Conservation (phyloP, 257 asterid species). For the Nicotiana obtusifolia region DNA sequence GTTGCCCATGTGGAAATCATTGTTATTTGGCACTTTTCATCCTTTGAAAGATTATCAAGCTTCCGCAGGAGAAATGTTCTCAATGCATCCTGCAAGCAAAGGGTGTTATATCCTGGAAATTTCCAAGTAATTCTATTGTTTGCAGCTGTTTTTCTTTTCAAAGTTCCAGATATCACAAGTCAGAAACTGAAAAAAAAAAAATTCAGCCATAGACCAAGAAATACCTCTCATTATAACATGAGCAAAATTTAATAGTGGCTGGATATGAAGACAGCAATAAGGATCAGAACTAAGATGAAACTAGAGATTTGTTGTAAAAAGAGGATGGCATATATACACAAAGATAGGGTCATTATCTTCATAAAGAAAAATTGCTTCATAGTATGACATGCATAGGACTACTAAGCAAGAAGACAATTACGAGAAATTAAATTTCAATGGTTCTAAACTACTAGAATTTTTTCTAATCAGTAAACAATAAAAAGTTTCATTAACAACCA, state of each 20-base stretch:
- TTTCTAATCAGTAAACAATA: not conserved
- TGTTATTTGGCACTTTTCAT: constrained; percentile 94
- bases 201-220: not conserved
- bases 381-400: not conserved
- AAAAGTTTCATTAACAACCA: not conserved
- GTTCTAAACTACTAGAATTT: not conserved
- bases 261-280: not conserved
- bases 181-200: not conserved
- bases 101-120: not conserved
- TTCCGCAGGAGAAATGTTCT: constrained; percentile 88
- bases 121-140: not conserved
- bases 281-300: not conserved
- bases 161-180: not conserved
- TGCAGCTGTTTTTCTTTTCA: not conserved
- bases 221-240: not conserved
- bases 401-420: not conserved
- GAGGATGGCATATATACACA: not conserved
- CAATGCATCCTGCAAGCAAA: constrained; percentile 78
- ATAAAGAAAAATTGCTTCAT: not conserved
- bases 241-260: not conserved
- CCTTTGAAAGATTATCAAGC: constrained; percentile 85
- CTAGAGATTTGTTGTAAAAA: not conserved
- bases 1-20: constrained; percentile 98
- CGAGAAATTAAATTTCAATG: not conserved
- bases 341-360: not conserved